Conservation (phyloP, 2,329 filamentous ascomycete species). For the Colletotrichum sp. region DNA sequence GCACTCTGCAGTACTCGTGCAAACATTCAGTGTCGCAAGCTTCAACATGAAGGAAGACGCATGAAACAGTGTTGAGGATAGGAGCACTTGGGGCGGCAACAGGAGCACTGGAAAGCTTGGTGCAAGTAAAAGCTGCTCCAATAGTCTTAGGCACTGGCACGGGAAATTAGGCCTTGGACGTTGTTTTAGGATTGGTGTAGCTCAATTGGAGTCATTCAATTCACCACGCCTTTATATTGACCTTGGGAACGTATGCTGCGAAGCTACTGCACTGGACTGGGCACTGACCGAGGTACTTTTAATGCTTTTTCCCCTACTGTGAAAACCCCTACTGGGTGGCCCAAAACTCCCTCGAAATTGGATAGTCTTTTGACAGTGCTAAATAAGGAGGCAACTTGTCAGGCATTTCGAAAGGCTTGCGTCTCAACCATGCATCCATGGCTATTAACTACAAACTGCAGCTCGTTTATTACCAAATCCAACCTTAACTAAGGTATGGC, state of each 20-base stretch:
- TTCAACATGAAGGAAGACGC: neutral
- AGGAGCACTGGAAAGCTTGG: neutral
- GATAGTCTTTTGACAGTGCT: neutral
- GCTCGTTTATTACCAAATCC: neutral
- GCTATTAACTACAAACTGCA: neutral
- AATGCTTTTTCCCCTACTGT: too few species aligned
- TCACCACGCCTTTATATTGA: neutral
- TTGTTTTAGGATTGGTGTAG: neutral
- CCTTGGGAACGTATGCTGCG: too few species aligned
- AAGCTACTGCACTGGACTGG: too few species aligned
- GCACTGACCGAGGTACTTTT: too few species aligned
- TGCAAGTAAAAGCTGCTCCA: neutral
- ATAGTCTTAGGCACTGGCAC: neutral
- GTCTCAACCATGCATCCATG: neutral
- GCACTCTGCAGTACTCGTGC: neutral
- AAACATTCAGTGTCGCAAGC: neutral
- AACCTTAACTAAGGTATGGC: neutral
- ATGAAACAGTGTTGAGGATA: neutral
- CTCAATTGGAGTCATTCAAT: fast-evolving
- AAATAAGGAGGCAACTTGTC: neutral
- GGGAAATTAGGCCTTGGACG: neutral
- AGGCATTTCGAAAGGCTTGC: neutral
- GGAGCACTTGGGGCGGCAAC: neutral
- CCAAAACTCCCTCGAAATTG: too few species aligned
- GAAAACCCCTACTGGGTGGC: too few species aligned